phyloP scores from a whole-genome alignment of 345 rosid species.

The Linum lewisii region DNA sequence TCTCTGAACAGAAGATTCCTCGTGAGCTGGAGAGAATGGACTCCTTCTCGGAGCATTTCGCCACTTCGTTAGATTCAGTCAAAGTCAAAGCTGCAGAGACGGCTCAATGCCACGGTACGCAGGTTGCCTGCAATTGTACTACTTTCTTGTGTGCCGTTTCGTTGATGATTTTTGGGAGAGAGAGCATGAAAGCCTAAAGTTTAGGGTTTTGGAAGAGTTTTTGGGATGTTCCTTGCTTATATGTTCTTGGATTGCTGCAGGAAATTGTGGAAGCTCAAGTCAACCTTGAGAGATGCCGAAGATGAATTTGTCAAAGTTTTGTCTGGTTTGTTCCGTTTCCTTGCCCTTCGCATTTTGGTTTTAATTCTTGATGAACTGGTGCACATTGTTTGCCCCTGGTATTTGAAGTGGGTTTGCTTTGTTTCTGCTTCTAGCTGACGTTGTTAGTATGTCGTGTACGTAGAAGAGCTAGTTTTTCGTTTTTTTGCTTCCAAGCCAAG shows the following conservation, averaged over 20 bases:
- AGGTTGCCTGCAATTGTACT: not conserved
- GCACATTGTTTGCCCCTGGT: constrained; percentile 1
- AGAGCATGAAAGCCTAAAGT: not conserved
- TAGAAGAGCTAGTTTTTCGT: too few species aligned
- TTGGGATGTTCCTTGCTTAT: not conserved
- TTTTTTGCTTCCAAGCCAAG: too few species aligned
- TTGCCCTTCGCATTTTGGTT: not conserved
- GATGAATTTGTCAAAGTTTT: constrained; percentile 64
- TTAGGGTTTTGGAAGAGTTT: constrained; percentile 11
- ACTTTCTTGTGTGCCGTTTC: constrained; percentile 18
- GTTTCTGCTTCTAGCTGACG: too few species aligned
- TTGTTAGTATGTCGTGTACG: too few species aligned
- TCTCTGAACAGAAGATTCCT: constrained; percentile 33
- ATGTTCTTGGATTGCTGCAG: constrained; percentile 23
- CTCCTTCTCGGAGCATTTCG: constrained; percentile 38
- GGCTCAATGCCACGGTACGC: constrained; percentile 43
- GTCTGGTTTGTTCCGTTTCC: constrained; percentile 36
- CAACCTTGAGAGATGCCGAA: constrained; percentile 66
- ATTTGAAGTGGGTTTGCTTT: too few species aligned
- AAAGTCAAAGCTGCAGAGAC: constrained; percentile 39
- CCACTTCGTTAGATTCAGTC: constrained; percentile 32
- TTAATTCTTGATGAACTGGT: not conserved
- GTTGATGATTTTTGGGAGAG: not conserved
- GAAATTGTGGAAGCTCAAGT: constrained; percentile 43
- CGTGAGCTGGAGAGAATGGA: constrained; percentile 35